A percentile compares a stretch with the other conserved stretches of the same genome.
Conservation (phyloP, 2,329 filamentous ascomycete genomes). For the Claviceps maximensis region DNA sequence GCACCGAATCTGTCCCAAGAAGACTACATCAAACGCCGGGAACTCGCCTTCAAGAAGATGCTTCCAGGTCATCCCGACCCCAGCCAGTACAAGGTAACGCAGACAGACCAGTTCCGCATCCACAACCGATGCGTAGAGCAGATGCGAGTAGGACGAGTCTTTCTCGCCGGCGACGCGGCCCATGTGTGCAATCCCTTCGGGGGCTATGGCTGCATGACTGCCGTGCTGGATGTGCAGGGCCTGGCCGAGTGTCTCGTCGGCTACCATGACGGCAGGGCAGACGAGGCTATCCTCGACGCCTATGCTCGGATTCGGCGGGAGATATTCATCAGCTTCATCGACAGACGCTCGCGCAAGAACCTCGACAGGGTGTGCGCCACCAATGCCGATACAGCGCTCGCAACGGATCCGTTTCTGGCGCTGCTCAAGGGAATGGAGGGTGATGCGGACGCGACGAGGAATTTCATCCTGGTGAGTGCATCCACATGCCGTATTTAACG, state of each 20-base stretch:
- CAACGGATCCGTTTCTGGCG: conserved; percentile 4
- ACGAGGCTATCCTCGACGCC: conserved; percentile 27
- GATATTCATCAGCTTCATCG: conserved; percentile 16
- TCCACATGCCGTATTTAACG: background rate
- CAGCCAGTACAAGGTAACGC: conserved; percentile 31
- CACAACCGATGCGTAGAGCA: conserved; percentile 35
- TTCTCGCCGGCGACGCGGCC: conserved; percentile 37
- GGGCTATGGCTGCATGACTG: conserved; percentile 35
- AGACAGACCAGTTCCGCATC: conserved; percentile 28
- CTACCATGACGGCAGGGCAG: conserved; percentile 23
- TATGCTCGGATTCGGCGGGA: conserved; percentile 22
- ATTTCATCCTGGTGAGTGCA: conserved; percentile 5
- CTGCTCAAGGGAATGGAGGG: conserved; percentile 7
- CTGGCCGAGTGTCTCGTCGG: conserved; percentile 33
- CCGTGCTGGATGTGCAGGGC: conserved; percentile 32
- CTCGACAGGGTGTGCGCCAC: conserved; percentile 2
- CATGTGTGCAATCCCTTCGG: conserved; percentile 42
- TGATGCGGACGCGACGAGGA: conserved; percentile 3
- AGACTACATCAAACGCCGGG: conserved; percentile 10
- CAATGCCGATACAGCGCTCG: background rate
- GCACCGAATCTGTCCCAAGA: conserved; percentile 27
- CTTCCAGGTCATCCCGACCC: conserved; percentile 37
- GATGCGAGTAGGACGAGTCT: conserved; percentile 32
- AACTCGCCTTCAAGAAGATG: conserved; percentile 26
- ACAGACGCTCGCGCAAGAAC: conserved; percentile 6